Evolutionary conservation across 1,284 basidiomycete genomes (phyloP), one percentile per base, ranked within the genome.

Genomic region (Jaminaea rosea): DNA sequence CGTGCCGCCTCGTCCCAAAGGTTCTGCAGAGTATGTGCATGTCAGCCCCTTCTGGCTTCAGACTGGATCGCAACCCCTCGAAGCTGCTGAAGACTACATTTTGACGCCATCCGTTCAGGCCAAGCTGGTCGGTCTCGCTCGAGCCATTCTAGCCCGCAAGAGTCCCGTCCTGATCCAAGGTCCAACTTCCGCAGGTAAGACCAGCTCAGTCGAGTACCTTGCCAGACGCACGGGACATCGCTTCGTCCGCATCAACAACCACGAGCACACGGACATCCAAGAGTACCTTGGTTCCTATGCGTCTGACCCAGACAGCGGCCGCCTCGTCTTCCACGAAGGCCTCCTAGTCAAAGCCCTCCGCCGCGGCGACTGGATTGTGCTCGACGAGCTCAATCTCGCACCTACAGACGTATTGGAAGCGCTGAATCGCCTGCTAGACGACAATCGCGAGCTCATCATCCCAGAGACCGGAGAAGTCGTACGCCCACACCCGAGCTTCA

Each of bases 181-280:
- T 2, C 94, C 94, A 0, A 99, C 94, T 0, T 97, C 93, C 1
- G 88, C 87, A 49, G 94, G 94, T 36, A 98, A 98, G 78, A 99
- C 94, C 1, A 93, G 88, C 70, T 88, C 94, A 0, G 84, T 98
- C 52, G 92, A 97, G 76, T 97, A 94, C 75, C 82, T 99, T 21
- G 93, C 94, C 1, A 83, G 83, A 55, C 81, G 87, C 53, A 97
- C 93, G 0, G 93, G 94, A 0, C 94, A 99, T 77, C 82, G 83
- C 26, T 98, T 98, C 73, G 85, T 99, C 26, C 87, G 94, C 31
- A 97, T 98, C 81, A 98, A 99, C 78, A 98, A 99, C 69, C 94
- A 99, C 77, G 94, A 99, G 67, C 94, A 98, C 72, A 99, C 94
- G 4, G 94, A 99, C 74, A 92, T 78, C 49, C 94, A 99, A 71